Percentiles rank a stretch among this genome's conserved stretches.
Evolutionary conservation across 371 early-diverging fungal genomes (phyloP).

Genomic region (Actinomucor elegans): DNA sequence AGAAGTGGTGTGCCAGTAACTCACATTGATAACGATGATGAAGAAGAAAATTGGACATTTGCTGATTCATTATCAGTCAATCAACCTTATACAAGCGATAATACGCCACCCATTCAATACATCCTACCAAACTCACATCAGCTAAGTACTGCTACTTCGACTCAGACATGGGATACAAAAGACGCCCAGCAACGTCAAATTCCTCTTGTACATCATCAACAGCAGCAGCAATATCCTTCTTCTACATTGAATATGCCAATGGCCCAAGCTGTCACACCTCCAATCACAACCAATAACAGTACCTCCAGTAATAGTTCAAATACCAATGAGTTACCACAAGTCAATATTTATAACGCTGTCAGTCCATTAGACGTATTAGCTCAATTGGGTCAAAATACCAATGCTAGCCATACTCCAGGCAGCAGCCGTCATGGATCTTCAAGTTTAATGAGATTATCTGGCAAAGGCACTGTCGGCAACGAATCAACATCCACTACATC

Average conservation of each 20-base stretch:
- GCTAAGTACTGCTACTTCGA: slow-evolving; percentile 31
- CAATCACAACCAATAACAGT: slow-evolving; percentile 5
- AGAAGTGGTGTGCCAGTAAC: slow-evolving; percentile 22
- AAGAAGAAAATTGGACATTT: slow-evolving; percentile 27
- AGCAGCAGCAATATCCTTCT: slow-evolving; percentile 44
- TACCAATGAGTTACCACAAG: neutral
- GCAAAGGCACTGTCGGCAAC: neutral
- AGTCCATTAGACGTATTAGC: slow-evolving; percentile 46
- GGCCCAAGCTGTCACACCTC: slow-evolving; percentile 31
- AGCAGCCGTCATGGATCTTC: slow-evolving; percentile 8
- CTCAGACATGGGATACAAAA: slow-evolving; percentile 29
- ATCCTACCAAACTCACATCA: slow-evolving; percentile 31
- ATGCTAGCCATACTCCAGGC: neutral
- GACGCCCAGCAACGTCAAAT: slow-evolving; percentile 3
- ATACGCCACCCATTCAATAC: slow-evolving; percentile 36
- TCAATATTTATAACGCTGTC: slow-evolving; percentile 27
- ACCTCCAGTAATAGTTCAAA: slow-evolving; percentile 4
- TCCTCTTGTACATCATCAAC: slow-evolving; percentile 19
- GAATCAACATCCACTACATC: neutral
- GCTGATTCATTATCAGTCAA: slow-evolving; percentile 31
- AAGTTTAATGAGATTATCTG: neutral
- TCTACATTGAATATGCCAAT: slow-evolving; percentile 41
- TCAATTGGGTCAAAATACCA: slow-evolving; percentile 23
- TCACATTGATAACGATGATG: slow-evolving; percentile 22
- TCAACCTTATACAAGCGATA: slow-evolving; percentile 6